These are phyloP conservation scores for Lavandula angustifolia DNA, from an alignment of 257 asterid genomes.

Conservation along the genomic window DNA sequence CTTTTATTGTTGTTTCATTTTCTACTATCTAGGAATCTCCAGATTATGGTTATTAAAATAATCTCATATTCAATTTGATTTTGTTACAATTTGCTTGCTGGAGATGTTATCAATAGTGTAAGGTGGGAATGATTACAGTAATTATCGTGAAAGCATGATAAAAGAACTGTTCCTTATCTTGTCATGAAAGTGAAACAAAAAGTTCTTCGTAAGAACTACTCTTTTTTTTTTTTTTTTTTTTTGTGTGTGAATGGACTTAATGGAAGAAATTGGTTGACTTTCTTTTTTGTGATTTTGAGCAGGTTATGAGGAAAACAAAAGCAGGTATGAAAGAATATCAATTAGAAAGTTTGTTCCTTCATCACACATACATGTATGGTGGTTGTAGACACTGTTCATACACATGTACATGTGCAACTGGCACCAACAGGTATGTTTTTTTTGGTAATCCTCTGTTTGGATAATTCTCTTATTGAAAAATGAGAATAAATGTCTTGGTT, in stretches of 20 bases:
- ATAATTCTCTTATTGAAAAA: background rate
- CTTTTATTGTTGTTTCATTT: conserved; percentile 9
- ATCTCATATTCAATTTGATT: conserved; percentile 14
- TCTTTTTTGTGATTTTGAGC: conserved; percentile 33
- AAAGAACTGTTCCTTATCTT: conserved; percentile 3
- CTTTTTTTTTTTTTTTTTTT: conserved; percentile 12
- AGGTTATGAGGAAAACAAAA: conserved; percentile 84
- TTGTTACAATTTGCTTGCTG: conserved; percentile 15
- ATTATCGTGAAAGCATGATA: conserved; percentile 11
- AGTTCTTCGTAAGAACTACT: conserved; percentile 9
- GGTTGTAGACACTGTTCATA: conserved; percentile 98
- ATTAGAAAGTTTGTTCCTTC: conserved; percentile 92
- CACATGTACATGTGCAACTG: conserved; percentile 97
- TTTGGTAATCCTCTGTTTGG: conserved; percentile 16
- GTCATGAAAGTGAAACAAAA: background rate
- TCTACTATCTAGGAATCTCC: background rate
- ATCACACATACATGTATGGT: conserved; percentile 98
- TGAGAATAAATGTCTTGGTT: background rate
- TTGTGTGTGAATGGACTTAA: conserved; percentile 21
- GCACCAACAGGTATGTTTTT: conserved; percentile 60
- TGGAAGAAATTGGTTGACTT: conserved; percentile 30
- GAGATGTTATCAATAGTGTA: background rate
- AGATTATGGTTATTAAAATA: conserved; percentile 1
- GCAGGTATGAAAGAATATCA: conserved; percentile 96
- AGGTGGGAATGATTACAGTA: background rate